A percentile compares a stretch with the other conserved stretches of the same genome.
Conservation (phyloP, 768 basidiomycete genomes). For the Boletus vermiculosoides region DNA sequence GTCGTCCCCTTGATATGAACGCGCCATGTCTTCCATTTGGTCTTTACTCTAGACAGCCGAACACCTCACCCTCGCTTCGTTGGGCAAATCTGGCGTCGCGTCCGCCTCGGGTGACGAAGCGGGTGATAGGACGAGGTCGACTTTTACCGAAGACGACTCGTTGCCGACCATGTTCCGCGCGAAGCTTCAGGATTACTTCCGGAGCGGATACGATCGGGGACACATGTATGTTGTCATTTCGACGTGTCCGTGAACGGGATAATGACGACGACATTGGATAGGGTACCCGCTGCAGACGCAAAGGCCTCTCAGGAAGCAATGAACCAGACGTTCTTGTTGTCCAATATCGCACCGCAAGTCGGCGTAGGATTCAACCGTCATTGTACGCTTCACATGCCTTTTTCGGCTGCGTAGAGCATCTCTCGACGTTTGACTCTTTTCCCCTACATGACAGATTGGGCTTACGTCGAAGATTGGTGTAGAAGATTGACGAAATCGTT, state of each 20-base stretch:
- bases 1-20: background rate
- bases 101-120: constrained; percentile 36
- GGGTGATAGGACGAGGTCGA: constrained; percentile 73
- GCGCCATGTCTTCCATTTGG: too few relatives aligned
- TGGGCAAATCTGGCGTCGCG: constrained; percentile 49
- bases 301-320: constrained; percentile 90
- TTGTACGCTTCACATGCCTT: constrained; percentile 47
- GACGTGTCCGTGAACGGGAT: background rate
- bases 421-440: background rate
- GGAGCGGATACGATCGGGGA: constrained; percentile 92
- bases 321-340: constrained; percentile 93
- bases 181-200: constrained; percentile 84
- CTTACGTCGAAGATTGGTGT: constrained; percentile 95
- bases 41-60: constrained; percentile 79
- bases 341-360: constrained; percentile 98
- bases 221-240: constrained; percentile 70
- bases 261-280: constrained; percentile 26
- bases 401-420: background rate
- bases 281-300: constrained; percentile 97
- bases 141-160: constrained; percentile 79
- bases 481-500: constrained; percentile 83
- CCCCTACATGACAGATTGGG: constrained; percentile 69
- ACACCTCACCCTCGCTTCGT: constrained; percentile 79
- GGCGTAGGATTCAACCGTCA: constrained; percentile 97
- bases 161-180: constrained; percentile 80